Evolutionary conservation across 1,284 basidiomycete genomes (phyloP), one percentile per base, ranked within the genome.

Genomic region (Abortiporus biennis): DNA sequence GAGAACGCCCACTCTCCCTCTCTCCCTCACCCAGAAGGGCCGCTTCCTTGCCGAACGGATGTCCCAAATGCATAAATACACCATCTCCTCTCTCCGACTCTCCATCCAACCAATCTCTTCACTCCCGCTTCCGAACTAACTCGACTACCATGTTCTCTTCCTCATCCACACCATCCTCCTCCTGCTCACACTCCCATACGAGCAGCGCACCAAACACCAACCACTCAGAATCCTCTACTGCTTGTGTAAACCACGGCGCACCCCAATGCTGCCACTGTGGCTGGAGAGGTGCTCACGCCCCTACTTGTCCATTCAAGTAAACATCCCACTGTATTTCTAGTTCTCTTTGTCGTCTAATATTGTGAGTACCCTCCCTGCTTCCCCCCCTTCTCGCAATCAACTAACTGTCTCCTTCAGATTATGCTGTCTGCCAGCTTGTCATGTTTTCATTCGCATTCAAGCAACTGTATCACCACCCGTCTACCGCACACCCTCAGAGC

Each of bases 251-350:
- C 58, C 54, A 56, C 47, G 74, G 71, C 64, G 66, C 74, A 16
- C 80, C 82, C 47, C 81, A 85, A 58, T 85, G 83, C 66, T 83
- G 80, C 69, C 80, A 84, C 58, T 85, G 83, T 49, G 80, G 80
- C 49, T 80, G 69, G 68, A 77, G 81, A 52, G 82, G 81, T 35
- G 57, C 66, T 43, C 82, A 85, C 57, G 63, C 76, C n/a, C 74
- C 76, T 31, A 71, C 66, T 55, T 85, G 81, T 68, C 82, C 82
- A 23, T 85, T 85, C 78, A 61, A 57, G 54, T 61, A 48, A 51
- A 27, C n/a, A n/a, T n/a, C n/a, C n/a, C 47, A 47, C 31, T 42
- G 36, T 52, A 50, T 55, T 49, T 50, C 40, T 48, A 50, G 46
- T 42, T n/a, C n/a, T n/a, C n/a, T n/a, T n/a, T 47, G 35, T 53